Conservation (phyloP, 2,329 filamentous ascomycete species). For the Alternaria ventricosa region DNA sequence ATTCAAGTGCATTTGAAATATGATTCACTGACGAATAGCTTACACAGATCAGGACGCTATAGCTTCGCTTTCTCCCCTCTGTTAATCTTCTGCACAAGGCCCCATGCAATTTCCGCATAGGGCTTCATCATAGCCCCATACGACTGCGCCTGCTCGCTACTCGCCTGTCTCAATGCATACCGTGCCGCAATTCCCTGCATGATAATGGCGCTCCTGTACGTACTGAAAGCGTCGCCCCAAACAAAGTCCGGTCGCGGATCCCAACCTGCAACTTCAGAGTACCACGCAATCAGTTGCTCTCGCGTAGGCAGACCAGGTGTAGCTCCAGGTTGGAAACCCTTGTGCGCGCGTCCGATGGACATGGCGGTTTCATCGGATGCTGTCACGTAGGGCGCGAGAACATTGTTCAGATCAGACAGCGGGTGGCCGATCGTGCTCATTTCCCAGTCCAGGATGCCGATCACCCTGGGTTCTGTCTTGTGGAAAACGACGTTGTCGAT, state of each 20-base stretch:
- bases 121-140: conserved; percentile 74
- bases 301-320: conserved; percentile 71
- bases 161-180: conserved; percentile 84
- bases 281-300: conserved; percentile 69
- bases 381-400: conserved; percentile 60
- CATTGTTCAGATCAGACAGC: conserved; percentile 85
- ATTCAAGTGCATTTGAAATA: neutral
- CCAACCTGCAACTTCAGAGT: conserved; percentile 72
- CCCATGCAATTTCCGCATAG: conserved; percentile 81
- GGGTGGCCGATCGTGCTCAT: conserved; percentile 99
- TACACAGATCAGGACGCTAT: conserved; percentile 21
- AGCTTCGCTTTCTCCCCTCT: conserved; percentile 46
- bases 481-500: conserved; percentile 74
- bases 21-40: neutral
- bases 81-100: conserved; percentile 65
- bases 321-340: conserved; percentile 66
- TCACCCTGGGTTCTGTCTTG: conserved; percentile 83
- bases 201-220: conserved; percentile 66
- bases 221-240: conserved; percentile 70
- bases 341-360: conserved; percentile 49
- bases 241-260: conserved; percentile 66
- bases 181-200: conserved; percentile 93
- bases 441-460: conserved; percentile 91
- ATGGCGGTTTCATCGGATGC: conserved; percentile 48
- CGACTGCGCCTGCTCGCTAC: conserved; percentile 78